A percentile compares a stretch with the other conserved stretches of the same genome.
phyloP scores from a whole-genome alignment of 1,139 yeast genomes.

The Yamadazyma aaseri region DNA sequence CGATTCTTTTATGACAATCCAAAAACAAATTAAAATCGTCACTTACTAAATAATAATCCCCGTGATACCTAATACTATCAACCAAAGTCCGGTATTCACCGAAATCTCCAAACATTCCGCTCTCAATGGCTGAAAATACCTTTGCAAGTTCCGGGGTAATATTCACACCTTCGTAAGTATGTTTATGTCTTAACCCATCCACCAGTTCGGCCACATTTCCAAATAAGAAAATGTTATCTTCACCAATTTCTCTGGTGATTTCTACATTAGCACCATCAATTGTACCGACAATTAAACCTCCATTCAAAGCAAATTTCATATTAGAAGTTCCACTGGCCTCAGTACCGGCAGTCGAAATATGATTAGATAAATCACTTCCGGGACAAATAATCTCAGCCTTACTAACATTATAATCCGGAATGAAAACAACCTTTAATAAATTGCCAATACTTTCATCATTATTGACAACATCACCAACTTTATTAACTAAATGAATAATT shows the following conservation, averaged over 20 bases:
- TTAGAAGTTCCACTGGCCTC: conserved; percentile 96
- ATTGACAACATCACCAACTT: conserved; percentile 79
- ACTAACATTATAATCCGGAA: conserved; percentile 91
- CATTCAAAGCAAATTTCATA: conserved; percentile 93
- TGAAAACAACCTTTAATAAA: conserved; percentile 78
- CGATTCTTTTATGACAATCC: conserved; percentile 76
- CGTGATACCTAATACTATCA: conserved; percentile 67
- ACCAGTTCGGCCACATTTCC: conserved; percentile 91
- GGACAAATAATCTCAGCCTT: conserved; percentile 91
- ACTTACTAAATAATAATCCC: conserved; percentile 82
- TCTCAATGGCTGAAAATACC: conserved; percentile 69
- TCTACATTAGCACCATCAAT: conserved; percentile 98
- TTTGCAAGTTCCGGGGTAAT: conserved; percentile 55
- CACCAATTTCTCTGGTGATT: conserved; percentile 90
- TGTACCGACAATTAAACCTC: conserved; percentile 92
- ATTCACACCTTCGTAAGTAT: conserved; percentile 56
- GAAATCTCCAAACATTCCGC: conserved; percentile 70
- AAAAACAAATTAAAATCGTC: conserved; percentile 88
- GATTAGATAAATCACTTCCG: conserved; percentile 88
- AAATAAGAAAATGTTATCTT: conserved; percentile 86
- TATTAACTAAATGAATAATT: conserved; percentile 79
- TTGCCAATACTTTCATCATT: conserved; percentile 72
- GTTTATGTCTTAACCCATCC: conserved; percentile 78
- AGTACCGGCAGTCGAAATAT: conserved; percentile 97
- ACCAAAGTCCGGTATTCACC: conserved; percentile 67